Evolutionary conservation across 1,284 basidiomycete species (phyloP), one percentile per base, ranked within the genome.

Genomic region (Sporisorium iseilematis-ciliati): DNA sequence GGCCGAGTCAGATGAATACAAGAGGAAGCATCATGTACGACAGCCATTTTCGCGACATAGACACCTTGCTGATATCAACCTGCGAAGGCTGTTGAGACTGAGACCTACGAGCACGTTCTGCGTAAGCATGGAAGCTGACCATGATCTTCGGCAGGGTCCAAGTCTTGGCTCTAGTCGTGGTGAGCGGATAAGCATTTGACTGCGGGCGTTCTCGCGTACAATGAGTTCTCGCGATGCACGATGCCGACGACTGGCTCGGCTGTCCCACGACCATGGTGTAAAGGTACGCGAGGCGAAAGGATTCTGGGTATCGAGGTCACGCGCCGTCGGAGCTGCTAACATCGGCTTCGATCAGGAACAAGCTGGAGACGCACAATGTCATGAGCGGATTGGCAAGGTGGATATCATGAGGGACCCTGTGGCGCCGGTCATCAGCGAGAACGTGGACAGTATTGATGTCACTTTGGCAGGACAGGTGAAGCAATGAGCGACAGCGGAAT

Each of bases 361-460:
- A 10, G 41, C 23, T 45, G 42, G 23, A 26, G 45, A 26, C 4
- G 45, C 18, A 46, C 23, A 25, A 46, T 11, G 45, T 46, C 23
- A 46, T 26, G 14, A 12, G 23, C 21, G 43, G 21, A 45, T 12
- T 38, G 14, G 14, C 43, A 12, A 23, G 14, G 11, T 6, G 12
- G 23, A 26, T 6, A 23, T 46, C 12, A 26, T 26, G 45, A 5
- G 14, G 43, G 23, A 46, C 42, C 42, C 42, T 45, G 45, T 46
- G 23, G 45, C 45, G 45, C 12, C 25, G 45, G 45, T 46, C 45
- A 46, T 26, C 25, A 8, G 12, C 45, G 45, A 26, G 45, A 46
- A 46, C 45, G 23, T 46, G 45, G 45, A 46, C 45, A 46, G 12
- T 5, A 10, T 25, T 26, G 45, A 26, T 46, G 45, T 46, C 45